Conservation (phyloP, 306 rosid genomes). For the Medicago ruthenica region DNA sequence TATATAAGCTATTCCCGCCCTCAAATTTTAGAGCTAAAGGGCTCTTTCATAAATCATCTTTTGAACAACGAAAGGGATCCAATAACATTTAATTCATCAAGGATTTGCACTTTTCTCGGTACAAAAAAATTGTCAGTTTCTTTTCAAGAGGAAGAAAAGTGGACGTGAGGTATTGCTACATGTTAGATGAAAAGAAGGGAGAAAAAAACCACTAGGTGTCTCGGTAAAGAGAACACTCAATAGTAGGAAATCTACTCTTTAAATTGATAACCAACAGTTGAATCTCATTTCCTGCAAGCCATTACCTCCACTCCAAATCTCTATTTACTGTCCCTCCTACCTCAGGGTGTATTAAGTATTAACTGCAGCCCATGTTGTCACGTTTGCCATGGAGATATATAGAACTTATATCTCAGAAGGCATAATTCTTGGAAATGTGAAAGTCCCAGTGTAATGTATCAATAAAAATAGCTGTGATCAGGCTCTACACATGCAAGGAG, state of each 20-base stretch:
- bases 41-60: slow-evolving; percentile 15
- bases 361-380: slow-evolving; percentile 31
- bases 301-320: slow-evolving; percentile 40
- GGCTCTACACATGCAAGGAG: slow-evolving; percentile 99
- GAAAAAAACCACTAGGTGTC: slow-evolving; percentile 42
- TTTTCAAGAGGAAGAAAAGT: slow-evolving; percentile 37
- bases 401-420: slow-evolving; percentile 35
- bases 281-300: slow-evolving; percentile 46
- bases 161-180: slow-evolving; percentile 40
- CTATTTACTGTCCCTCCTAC: slow-evolving; percentile 42
- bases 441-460: slow-evolving; percentile 38
- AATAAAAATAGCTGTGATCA: slow-evolving; percentile 47
- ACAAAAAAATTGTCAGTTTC: slow-evolving; percentile 52
- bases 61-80: slow-evolving; percentile 18
- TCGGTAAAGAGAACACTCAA: slow-evolving; percentile 39
- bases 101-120: slow-evolving; percentile 53
- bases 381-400: slow-evolving; percentile 31
- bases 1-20: not conserved
- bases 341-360: slow-evolving; percentile 29
- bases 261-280: slow-evolving; percentile 37
- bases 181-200: slow-evolving; percentile 38
- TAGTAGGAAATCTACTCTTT: slow-evolving; percentile 50
- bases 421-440: slow-evolving; percentile 38
- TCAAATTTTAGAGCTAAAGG: not conserved
- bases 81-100: slow-evolving; percentile 50